Percentiles rank a stretch among this genome's conserved stretches.
Conservation (phyloP, 1,284 basidiomycete species). For the Hemileia vastatrix region DNA sequence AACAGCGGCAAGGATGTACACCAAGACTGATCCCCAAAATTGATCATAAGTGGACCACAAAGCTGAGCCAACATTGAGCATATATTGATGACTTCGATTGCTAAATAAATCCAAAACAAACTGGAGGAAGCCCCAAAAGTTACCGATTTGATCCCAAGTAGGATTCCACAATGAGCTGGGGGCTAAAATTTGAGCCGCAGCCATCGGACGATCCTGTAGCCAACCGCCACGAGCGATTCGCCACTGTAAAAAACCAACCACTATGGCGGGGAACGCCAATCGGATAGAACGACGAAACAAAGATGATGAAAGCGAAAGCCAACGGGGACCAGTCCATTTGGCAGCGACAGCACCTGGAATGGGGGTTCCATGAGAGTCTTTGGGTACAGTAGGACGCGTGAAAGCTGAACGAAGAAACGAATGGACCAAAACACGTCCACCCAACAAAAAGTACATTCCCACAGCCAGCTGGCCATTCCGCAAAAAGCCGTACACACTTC, state of each 20-base stretch:
- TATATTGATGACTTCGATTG: slow-evolving; percentile 45
- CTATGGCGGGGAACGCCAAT: slow-evolving; percentile 44
- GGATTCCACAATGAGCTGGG: slow-evolving; percentile 44
- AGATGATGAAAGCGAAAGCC: slow-evolving; percentile 43
- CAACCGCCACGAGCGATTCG: slow-evolving; percentile 34
- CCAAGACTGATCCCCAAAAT: slow-evolving; percentile 47
- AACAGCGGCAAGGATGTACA: slow-evolving; percentile 45
- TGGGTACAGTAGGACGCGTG: slow-evolving; percentile 38
- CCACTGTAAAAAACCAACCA: slow-evolving; percentile 46
- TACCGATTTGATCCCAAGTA: slow-evolving; percentile 44
- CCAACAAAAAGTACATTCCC: slow-evolving; percentile 45
- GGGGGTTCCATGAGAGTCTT: slow-evolving; percentile 40
- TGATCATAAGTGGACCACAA: slow-evolving; percentile 47
- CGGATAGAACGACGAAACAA: slow-evolving; percentile 46
- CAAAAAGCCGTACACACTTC: slow-evolving; percentile 40
- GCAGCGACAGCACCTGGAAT: slow-evolving; percentile 34
- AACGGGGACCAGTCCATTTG: slow-evolving; percentile 37
- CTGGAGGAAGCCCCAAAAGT: slow-evolving; percentile 43
- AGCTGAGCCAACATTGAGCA: slow-evolving; percentile 45
- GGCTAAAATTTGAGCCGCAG: slow-evolving; percentile 36
- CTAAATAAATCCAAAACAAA: slow-evolving; percentile 45
- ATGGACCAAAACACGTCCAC: slow-evolving; percentile 45
- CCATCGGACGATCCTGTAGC: slow-evolving; percentile 37
- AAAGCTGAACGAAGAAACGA: slow-evolving; percentile 44
- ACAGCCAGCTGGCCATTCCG: slow-evolving; percentile 42